Evolutionary conservation across 139 green algal species (phyloP), one percentile per base, ranked within the genome.

Genomic region (Gonium pectorale): DNA sequence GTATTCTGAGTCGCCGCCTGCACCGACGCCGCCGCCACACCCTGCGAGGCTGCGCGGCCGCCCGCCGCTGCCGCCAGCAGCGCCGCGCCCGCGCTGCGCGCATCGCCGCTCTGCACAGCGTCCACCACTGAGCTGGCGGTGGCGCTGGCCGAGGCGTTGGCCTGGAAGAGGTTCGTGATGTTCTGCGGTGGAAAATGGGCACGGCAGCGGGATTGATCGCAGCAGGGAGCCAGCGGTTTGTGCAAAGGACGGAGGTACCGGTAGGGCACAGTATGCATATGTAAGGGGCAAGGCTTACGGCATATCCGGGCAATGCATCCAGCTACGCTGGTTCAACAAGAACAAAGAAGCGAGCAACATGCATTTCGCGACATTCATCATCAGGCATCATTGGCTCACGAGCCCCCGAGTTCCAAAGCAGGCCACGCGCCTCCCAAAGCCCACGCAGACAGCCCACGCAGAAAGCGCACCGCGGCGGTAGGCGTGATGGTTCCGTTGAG

Each of bases 401-500:
- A 24, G 11, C 46, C 46, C 15, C 15, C 46, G 13, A 11, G 46
- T 15, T 15, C 46, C 46, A 29, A 63, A 33, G 22, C 8, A 31
- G 15, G 54, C 8, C 17, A 24, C n/a, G 5, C 22, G 8, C 17
- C n/a, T n/a, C n/a, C n/a, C n/a, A n/a, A n/a, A n/a, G n/a, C n/a
- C n/a, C n/a, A n/a, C n/a, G n/a, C n/a, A n/a, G n/a, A n/a, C n/a
- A n/a, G n/a, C n/a, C n/a, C n/a, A n/a, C n/a, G n/a, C n/a, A n/a
- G n/a, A n/a, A n/a, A n/a, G n/a, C 69, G 11, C 46, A 79, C 70
- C 70, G 67, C 33, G 1, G 52, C 71, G 0, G 33, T 11, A 2
- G 71, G 71, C 24, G 71, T 62, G 26, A 80, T 43, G 71, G 51
- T 80, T n/a, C 71, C 71, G 49, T 51, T 51, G 5, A 80, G 71